Evolutionary conservation across 768 basidiomycete genomes (phyloP).

Genomic region (Hemileccinum rubropunctum): DNA sequence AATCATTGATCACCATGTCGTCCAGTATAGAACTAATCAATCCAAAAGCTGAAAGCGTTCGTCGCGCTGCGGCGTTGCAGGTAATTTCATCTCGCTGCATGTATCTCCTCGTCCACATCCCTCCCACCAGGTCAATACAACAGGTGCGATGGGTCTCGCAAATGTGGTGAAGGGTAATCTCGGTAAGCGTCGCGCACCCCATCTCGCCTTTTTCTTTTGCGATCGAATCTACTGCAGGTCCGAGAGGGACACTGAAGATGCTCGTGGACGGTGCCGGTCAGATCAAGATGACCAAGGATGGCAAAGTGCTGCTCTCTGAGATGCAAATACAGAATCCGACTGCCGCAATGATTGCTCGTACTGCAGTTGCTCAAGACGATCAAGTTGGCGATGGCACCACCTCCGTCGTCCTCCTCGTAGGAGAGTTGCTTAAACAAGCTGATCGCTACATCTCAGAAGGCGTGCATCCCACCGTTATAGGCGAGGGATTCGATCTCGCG

Average conservation of each 20-base stretch:
- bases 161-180: constrained; percentile 97
- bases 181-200: constrained; percentile 50
- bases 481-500: constrained; percentile 93
- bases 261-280: constrained; percentile 97
- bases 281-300: constrained; percentile 99
- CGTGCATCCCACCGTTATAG: constrained; percentile 95
- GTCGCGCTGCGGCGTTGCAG: constrained; percentile 89
- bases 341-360: constrained; percentile 97
- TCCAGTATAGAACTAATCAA: constrained; percentile 94
- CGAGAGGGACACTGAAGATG: constrained; percentile 98
- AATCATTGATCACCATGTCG: constrained; percentile 45
- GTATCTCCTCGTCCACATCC: constrained; percentile 21
- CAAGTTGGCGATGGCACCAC: constrained; percentile 99
- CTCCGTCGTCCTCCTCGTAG: constrained; percentile 92
- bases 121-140: constrained; percentile 73
- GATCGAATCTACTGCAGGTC: constrained; percentile 55
- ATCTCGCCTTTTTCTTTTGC: constrained; percentile 10
- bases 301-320: constrained; percentile 96
- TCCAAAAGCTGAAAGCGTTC: constrained; percentile 91
- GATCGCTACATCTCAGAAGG: constrained; percentile 98
- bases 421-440: constrained; percentile 94
- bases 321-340: constrained; percentile 99
- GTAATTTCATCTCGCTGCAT: constrained; percentile 39
- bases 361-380: constrained; percentile 98
- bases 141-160: constrained; percentile 95